These are phyloP conservation scores for Blastocystis sp. DNA, from an alignment of 352 stramenopile genomes.

Conservation along the genomic window DNA sequence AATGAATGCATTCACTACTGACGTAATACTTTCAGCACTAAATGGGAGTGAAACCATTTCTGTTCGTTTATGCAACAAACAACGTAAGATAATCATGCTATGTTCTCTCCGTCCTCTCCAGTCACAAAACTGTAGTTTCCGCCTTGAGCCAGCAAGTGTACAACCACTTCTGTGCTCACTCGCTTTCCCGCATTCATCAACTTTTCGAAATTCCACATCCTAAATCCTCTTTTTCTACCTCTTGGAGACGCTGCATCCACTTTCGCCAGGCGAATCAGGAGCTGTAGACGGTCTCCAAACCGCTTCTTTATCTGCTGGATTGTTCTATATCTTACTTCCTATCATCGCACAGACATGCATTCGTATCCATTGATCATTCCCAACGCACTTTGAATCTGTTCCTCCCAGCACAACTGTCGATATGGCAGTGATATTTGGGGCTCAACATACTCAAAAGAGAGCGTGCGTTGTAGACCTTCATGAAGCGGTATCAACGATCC, in stretches of 20 bases:
- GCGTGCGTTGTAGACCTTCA: neutral
- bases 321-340: neutral
- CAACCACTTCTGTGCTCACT: neutral
- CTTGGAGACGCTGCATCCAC: neutral
- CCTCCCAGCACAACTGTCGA: neutral
- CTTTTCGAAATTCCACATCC: neutral
- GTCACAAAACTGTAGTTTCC: neutral
- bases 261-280: neutral
- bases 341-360: neutral
- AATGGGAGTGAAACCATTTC: neutral
- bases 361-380: neutral
- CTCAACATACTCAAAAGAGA: neutral
- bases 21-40: neutral
- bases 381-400: neutral
- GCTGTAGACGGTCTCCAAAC: neutral
- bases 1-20: constrained; percentile 20
- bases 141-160: neutral
- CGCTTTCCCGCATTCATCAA: neutral
- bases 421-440: neutral
- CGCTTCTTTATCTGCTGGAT: neutral
- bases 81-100: neutral
- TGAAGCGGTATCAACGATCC: neutral
- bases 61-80: neutral
- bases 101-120: neutral
- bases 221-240: neutral